Evolutionary conservation across 2,329 filamentous ascomycete species (phyloP).

Genomic region (Colletotrichum sidae): DNA sequence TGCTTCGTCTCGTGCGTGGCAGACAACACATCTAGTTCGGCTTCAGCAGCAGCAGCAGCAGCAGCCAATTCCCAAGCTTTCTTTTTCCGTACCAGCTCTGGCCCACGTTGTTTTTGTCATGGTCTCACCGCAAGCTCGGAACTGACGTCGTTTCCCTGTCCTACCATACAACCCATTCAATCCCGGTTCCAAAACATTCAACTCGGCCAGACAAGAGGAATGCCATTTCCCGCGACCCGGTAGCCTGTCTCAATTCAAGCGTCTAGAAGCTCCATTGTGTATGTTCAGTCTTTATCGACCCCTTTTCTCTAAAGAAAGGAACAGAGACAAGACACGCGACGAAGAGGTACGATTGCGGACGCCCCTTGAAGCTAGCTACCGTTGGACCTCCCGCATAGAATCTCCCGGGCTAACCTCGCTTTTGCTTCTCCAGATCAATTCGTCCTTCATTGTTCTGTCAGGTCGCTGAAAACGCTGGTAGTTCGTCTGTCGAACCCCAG

Average conservation of each 20-base stretch:
- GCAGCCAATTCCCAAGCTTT: not conserved
- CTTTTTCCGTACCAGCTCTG: not conserved
- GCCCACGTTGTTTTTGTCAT: not conserved
- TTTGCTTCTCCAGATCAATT: slow-evolving; percentile 12
- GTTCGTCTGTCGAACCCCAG: slow-evolving; percentile 4
- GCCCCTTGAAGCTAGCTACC: slow-evolving; percentile 25
- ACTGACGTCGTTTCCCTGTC: slow-evolving; percentile 8
- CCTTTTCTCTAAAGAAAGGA: slow-evolving; percentile 23
- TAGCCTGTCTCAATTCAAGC: slow-evolving; percentile 20
- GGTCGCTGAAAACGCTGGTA: not conserved
- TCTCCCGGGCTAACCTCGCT: slow-evolving; percentile 17
- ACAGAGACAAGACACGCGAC: slow-evolving; percentile 18
- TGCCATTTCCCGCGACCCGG: slow-evolving; percentile 17
- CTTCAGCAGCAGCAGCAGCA: too few relatives aligned
- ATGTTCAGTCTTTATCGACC: slow-evolving; percentile 14
- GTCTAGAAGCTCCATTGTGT: not conserved
- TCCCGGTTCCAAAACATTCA: not conserved
- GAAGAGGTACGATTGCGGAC: slow-evolving; percentile 19
- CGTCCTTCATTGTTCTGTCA: not conserved
- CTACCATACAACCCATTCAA: too few relatives aligned
- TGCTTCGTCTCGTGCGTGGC: too few relatives aligned
- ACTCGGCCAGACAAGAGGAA: not conserved
- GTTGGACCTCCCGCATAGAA: slow-evolving; percentile 26
- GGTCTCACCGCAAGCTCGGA: not conserved
- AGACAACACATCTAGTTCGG: not conserved